Conservation (phyloP, 2,329 filamentous ascomycete species). For the Microdochium trichocladiopsis region DNA sequence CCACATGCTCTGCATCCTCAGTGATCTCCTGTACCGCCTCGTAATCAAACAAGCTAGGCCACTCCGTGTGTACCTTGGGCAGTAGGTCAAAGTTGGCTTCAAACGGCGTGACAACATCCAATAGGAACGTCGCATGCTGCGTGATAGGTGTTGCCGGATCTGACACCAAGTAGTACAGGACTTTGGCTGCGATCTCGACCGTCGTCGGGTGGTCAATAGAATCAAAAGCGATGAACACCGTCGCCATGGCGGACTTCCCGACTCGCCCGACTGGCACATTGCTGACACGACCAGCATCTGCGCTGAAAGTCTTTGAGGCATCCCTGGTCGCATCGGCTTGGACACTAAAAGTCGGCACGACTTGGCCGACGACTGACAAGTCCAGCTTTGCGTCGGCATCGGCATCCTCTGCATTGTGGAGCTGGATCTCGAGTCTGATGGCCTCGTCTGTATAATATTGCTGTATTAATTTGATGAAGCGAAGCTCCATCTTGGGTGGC, state of each 20-base stretch:
- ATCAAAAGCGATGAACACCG: slow-evolving; percentile 39
- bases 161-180: slow-evolving; percentile 70
- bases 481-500: slow-evolving; percentile 84
- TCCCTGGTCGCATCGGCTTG: slow-evolving; percentile 25
- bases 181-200: slow-evolving; percentile 65
- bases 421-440: slow-evolving; percentile 59
- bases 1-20: slow-evolving; percentile 20
- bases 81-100: slow-evolving; percentile 86
- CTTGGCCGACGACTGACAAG: slow-evolving; percentile 56
- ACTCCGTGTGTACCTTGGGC: slow-evolving; percentile 71
- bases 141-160: slow-evolving; percentile 76
- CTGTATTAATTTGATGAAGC: slow-evolving; percentile 50
- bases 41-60: slow-evolving; percentile 80
- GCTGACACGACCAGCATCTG: slow-evolving; percentile 34
- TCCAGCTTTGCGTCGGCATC: slow-evolving; percentile 67
- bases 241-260: slow-evolving; percentile 31
- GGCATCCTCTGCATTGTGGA: slow-evolving; percentile 79
- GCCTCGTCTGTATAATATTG: slow-evolving; percentile 84
- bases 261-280: slow-evolving; percentile 40
- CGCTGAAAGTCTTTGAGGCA: slow-evolving; percentile 19
- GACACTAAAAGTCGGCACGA: slow-evolving; percentile 38
- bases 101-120: slow-evolving; percentile 76
- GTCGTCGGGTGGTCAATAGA: slow-evolving; percentile 42
- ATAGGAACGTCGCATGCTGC: slow-evolving; percentile 60
- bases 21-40: slow-evolving; percentile 33